These are phyloP conservation scores for Arachnomyces sp. DNA, from an alignment of 2,329 filamentous ascomycete genomes.

Conservation along the genomic window DNA sequence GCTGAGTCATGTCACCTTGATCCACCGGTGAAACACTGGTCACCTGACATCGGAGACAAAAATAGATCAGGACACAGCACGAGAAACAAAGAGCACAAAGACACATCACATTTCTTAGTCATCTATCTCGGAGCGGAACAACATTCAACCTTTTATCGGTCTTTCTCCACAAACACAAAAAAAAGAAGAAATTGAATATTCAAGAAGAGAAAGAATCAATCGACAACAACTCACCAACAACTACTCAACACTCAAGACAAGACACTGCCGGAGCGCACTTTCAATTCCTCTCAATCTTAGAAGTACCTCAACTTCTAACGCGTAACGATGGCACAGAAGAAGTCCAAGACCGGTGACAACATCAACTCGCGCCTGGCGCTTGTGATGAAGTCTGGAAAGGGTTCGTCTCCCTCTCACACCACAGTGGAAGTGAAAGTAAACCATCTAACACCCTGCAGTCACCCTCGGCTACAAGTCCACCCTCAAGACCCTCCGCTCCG, in stretches of 20 bases:
- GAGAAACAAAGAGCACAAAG: too few species aligned
- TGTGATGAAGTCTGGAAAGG: conserved; percentile 60
- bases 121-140: too few species aligned
- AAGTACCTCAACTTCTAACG: conserved; percentile 22
- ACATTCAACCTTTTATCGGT: too few species aligned
- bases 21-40: too few species aligned
- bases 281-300: conserved; percentile 12
- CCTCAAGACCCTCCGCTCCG: conserved; percentile 81
- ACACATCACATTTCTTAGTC: too few species aligned
- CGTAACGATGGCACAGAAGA: conserved; percentile 56
- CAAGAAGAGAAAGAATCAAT: too few species aligned
- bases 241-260: conserved; percentile 10
- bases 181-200: too few species aligned
- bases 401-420: conserved; percentile 21
- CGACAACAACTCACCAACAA: conserved; percentile 2
- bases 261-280: conserved; percentile 30
- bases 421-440: conserved; percentile 4
- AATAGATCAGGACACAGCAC: too few species aligned
- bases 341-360: conserved; percentile 69
- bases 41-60: too few species aligned
- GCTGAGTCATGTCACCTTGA: too few species aligned
- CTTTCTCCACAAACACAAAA: too few species aligned
- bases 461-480: conserved; percentile 84
- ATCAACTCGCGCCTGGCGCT: conserved; percentile 64
- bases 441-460: too few species aligned